Percentiles rank a stretch among this genome's conserved stretches.
phyloP scores from a whole-genome alignment of 139 green algal species.

The Cymbomonas tetramitiformis region DNA sequence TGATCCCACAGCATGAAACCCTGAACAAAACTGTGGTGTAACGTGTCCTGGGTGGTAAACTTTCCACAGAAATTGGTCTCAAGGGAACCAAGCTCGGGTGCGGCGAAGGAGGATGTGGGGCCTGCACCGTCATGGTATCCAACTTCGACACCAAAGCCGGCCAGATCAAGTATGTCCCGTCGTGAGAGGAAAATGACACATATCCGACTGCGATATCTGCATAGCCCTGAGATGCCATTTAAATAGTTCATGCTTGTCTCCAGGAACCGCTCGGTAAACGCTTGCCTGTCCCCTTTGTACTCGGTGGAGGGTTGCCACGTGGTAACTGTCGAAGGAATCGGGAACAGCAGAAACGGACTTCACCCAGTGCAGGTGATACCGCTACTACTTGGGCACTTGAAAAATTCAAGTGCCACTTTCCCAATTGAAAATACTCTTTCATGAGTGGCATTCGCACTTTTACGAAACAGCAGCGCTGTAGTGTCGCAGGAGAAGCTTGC shows the following conservation, averaged over 20 bases:
- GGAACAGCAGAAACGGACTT: slow-evolving; percentile 57
- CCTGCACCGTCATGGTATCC: slow-evolving; percentile 87
- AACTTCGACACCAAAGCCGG: slow-evolving; percentile 32
- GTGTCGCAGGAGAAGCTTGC: no score
- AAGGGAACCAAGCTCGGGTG: slow-evolving; percentile 90
- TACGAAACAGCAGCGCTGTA: no score
- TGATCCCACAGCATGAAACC: neutral
- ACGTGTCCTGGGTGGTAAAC: neutral
- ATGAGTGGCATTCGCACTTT: no score
- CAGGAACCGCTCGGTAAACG: slow-evolving; percentile 81
- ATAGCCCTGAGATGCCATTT: no score
- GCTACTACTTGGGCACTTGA: no score
- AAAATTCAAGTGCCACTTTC: no score
- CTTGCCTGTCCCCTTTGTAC: slow-evolving; percentile 86
- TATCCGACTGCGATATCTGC: no score
- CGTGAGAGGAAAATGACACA: no score
- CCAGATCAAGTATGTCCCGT: no score
- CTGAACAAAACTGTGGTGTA: neutral
- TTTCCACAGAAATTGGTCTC: slow-evolving; percentile 27
- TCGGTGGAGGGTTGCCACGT: slow-evolving; percentile 75
- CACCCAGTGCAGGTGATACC: slow-evolving; percentile 70
- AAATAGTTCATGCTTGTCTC: no score
- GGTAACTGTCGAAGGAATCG: slow-evolving; percentile 84
- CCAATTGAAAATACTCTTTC: no score
- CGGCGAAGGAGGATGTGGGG: slow-evolving; percentile 84